Percentiles rank a stretch among this genome's conserved stretches.
Evolutionary conservation across 2,329 filamentous ascomycete genomes (phyloP).

Genomic region (Colletotrichum shisoi): DNA sequence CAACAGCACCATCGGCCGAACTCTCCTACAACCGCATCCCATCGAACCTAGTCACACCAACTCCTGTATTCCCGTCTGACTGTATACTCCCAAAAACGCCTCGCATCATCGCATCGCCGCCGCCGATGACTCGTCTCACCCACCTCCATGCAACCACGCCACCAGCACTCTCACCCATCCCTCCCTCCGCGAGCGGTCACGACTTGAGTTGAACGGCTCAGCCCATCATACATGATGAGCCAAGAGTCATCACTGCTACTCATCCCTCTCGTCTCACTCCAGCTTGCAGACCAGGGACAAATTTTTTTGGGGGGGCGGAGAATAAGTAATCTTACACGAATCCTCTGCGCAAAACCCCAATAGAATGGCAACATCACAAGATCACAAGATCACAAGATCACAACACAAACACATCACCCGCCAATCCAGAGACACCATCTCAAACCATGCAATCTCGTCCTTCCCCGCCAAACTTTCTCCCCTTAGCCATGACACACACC

Average conservation of each 20-base stretch:
- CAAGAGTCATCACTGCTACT: neutral
- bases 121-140: slow-evolving; percentile 7
- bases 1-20: slow-evolving; percentile 11
- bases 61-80: slow-evolving; percentile 23
- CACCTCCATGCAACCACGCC: neutral
- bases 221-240: neutral
- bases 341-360: too few relatives aligned
- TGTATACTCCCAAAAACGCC: neutral
- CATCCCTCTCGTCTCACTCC: neutral
- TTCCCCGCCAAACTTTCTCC: neutral
- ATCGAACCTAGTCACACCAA: slow-evolving; percentile 11
- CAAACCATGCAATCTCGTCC: neutral
- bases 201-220: neutral
- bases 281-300: too few relatives aligned
- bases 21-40: neutral
- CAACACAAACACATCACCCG: neutral
- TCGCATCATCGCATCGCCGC: too few relatives aligned
- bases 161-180: neutral
- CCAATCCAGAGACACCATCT: neutral
- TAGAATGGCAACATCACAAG: too few relatives aligned
- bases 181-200: neutral
- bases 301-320: too few relatives aligned
- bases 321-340: neutral
- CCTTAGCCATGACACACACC: too few relatives aligned
- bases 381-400: too few relatives aligned